Evolutionary conservation across 176 grass and related monocot genomes (phyloP), one percentile per base, ranked within the genome.

Genomic region (Carex scoparia): DNA sequence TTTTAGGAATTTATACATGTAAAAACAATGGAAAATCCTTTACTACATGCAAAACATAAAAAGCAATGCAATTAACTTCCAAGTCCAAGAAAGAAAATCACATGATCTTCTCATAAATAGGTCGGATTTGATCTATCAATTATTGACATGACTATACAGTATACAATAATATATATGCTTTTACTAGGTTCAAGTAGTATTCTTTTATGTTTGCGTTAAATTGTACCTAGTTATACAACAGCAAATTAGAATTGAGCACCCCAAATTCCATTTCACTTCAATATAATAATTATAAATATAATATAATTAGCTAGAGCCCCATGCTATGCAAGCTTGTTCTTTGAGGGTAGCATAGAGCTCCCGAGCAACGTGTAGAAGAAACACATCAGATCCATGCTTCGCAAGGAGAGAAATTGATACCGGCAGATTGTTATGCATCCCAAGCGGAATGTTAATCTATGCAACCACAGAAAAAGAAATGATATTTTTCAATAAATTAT

Each of bases 361-460:
- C 46, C 86, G 86, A 48, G 88, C 92, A 84, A 91, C 56, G 28
- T 61, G 79, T 5, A 94, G 84, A 81, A 97, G 92, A 87, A 97
- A 92, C 79, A 37, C 80, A 65, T 97, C 94, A 0, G 87, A 81
- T 3, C 88, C 90, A 75, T 94, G 92, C 49, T 65, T 84, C 27
- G 94, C 90, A 19, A 97, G 2, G 5, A 97, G 87, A 5, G 94
- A 97, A 64, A 97, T 87, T 0, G 94, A 97, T 70, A 97, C 94
- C 0, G 92, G 92, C 77, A 97, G 31, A 19, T 86, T 84, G 40
- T 91, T 16, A n/a, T 84, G 88, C 54, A 85, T 79, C 3, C 94
- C 94, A 18, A 97, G 79, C 12, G 94, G 94, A 86, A 97, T 92
- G 65, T 73, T 91, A 67, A 97, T 67, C 94, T 96, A 86, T 61